These are phyloP conservation scores for Linnemannia exigua DNA, from an alignment of 192 early-diverging fungal genomes.

Conservation along the genomic window DNA sequence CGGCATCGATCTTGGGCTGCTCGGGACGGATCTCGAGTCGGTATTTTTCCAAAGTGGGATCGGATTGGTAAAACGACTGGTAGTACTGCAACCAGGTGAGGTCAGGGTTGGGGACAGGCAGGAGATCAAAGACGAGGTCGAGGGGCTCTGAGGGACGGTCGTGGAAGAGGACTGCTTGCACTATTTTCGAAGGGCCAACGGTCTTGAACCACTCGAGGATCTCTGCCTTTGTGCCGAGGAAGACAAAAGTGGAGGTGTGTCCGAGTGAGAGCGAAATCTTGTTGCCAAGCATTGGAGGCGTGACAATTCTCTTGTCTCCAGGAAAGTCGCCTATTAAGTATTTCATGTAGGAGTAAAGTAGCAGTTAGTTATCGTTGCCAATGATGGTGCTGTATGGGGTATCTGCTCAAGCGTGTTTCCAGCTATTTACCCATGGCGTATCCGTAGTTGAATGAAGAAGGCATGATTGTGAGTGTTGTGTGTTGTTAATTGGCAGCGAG, in stretches of 20 bases:
- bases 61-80: conserved; percentile 56
- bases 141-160: conserved; percentile 50
- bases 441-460: conserved; percentile 41
- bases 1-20: conserved; percentile 60
- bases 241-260: conserved; percentile 61
- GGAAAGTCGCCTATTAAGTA: conserved; percentile 39
- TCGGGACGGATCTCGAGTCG: conserved; percentile 62
- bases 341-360: not conserved
- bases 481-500: not conserved
- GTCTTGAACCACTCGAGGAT: conserved; percentile 64
- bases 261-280: conserved; percentile 61
- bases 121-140: conserved; percentile 64
- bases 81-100: conserved; percentile 55
- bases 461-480: not conserved
- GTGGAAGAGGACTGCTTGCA: conserved; percentile 42
- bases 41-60: conserved; percentile 51
- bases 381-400: not conserved
- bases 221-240: conserved; percentile 60
- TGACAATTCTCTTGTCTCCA: conserved; percentile 55
- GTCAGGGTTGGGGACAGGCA: conserved; percentile 58
- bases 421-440: conserved; percentile 39
- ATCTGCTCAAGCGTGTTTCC: not conserved
- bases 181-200: conserved; percentile 39
- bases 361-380: not conserved
- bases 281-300: conserved; percentile 59